These are phyloP conservation scores for Thyridium curvatum DNA, from an alignment of 2,329 filamentous ascomycete species.

Conservation along the genomic window DNA sequence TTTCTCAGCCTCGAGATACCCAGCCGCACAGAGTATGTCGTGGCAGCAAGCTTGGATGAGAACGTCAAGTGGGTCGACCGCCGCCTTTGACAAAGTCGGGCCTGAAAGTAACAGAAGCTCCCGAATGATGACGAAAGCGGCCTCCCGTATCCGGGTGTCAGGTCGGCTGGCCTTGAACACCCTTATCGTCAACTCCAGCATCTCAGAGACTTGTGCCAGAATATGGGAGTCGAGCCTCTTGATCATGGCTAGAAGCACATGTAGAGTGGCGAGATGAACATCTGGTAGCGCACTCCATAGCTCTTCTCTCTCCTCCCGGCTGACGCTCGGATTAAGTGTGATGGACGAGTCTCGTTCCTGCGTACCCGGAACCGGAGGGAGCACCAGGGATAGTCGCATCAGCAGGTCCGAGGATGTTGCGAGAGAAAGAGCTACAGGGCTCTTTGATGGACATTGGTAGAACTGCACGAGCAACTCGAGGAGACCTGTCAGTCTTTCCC, in stretches of 20 bases:
- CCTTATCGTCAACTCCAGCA: constrained; percentile 54
- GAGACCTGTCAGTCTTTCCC: constrained; percentile 61
- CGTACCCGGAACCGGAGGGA: constrained; percentile 39
- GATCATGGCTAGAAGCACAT: constrained; percentile 52
- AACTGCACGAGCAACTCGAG: constrained; percentile 59
- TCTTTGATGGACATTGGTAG: constrained; percentile 57
- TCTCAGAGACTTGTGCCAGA: constrained; percentile 53
- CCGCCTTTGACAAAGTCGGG: constrained; percentile 58
- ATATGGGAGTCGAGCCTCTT: constrained; percentile 52
- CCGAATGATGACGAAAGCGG: constrained; percentile 53
- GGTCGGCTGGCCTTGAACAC: constrained; percentile 57
- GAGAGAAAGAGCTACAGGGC: constrained; percentile 60
- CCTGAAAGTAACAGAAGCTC: constrained; percentile 57
- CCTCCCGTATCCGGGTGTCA: constrained; percentile 47
- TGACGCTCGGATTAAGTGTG: constrained; percentile 66
- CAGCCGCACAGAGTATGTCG: constrained; percentile 58
- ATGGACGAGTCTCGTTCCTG: constrained; percentile 39
- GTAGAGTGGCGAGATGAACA: constrained; percentile 66
- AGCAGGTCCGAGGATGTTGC: constrained; percentile 63
- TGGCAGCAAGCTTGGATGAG: constrained; percentile 65
- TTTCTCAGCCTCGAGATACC: constrained; percentile 30
- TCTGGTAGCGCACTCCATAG: constrained; percentile 68
- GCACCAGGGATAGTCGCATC: constrained; percentile 63
- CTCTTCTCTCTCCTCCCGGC: constrained; percentile 74
- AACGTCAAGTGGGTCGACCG: constrained; percentile 54